Evolutionary conservation across 1,139 yeast species (phyloP).

Genomic region (Candida anutae): DNA sequence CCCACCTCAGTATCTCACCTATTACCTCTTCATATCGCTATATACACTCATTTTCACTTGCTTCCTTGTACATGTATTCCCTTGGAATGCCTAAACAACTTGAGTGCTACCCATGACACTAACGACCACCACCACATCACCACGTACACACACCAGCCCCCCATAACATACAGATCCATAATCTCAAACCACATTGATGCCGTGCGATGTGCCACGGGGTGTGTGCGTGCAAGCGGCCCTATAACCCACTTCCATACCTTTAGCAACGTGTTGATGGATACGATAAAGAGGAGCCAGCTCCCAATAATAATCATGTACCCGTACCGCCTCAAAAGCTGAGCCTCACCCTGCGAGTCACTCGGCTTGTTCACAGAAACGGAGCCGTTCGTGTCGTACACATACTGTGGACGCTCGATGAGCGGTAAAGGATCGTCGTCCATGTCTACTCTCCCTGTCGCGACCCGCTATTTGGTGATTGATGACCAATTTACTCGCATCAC

Average conservation of each 20-base stretch:
- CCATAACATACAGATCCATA: conserved; percentile 41
- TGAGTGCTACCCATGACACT: conserved; percentile 70
- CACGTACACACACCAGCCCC: conserved; percentile 48
- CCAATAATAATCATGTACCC: conserved; percentile 31
- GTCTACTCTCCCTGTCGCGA: no score
- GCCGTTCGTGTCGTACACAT: no score
- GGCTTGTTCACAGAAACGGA: no score
- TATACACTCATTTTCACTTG: no score
- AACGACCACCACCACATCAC: conserved; percentile 74
- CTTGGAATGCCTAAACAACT: conserved; percentile 67
- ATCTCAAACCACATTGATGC: conserved; percentile 11
- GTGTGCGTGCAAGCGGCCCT: conserved; percentile 16
- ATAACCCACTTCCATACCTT: conserved; percentile 39
- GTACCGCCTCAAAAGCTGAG: conserved; percentile 10
- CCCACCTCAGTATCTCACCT: no score
- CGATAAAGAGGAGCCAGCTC: conserved; percentile 34
- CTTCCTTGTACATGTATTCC: conserved; percentile 20
- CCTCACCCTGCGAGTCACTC: conserved; percentile 5
- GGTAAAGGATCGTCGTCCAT: background rate
- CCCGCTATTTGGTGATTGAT: no score
- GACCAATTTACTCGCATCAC: no score
- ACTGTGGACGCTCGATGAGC: background rate
- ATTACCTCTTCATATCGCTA: background rate
- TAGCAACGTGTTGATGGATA: conserved; percentile 37
- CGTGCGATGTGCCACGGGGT: conserved; percentile 8